These are phyloP conservation scores for Quambalaria eucalypti DNA, from an alignment of 1,284 basidiomycete genomes.

Conservation along the genomic window DNA sequence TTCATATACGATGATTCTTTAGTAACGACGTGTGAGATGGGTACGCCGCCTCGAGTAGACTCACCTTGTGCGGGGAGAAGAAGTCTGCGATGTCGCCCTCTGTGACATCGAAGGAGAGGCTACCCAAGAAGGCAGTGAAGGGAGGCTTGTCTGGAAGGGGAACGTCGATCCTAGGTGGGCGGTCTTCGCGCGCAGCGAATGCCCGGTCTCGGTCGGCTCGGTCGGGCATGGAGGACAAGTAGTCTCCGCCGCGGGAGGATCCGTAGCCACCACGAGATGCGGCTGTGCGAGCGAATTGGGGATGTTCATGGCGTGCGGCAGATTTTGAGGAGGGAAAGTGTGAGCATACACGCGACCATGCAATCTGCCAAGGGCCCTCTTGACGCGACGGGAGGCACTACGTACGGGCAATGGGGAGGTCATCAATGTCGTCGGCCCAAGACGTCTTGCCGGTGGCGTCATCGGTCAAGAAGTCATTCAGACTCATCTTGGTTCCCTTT, in stretches of 20 bases:
- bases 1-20: background rate
- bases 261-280: background rate
- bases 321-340: too few species aligned
- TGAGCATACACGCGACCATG: too few species aligned
- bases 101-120: slow-evolving; percentile 83
- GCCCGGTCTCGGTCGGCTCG: slow-evolving; percentile 26
- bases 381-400: too few species aligned
- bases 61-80: slow-evolving; percentile 39
- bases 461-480: slow-evolving; percentile 43
- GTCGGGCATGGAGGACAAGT: slow-evolving; percentile 27
- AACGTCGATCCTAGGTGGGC: slow-evolving; percentile 67
- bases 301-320: too few species aligned
- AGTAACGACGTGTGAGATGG: background rate
- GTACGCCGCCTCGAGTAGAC: too few species aligned
- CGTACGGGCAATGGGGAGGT: slow-evolving; percentile 37
- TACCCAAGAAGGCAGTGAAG: slow-evolving; percentile 91
- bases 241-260: slow-evolving; percentile 22
- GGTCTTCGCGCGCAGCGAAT: slow-evolving; percentile 14
- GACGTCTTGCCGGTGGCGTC: slow-evolving; percentile 41
- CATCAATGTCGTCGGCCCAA: slow-evolving; percentile 46
- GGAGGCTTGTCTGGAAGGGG: slow-evolving; percentile 90
- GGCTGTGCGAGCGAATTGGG: background rate
- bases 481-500: slow-evolving; percentile 35
- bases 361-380: too few species aligned
- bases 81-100: slow-evolving; percentile 74